Evolutionary conservation across 768 basidiomycete species (phyloP).

Genomic region (Trametes gibbosa): DNA sequence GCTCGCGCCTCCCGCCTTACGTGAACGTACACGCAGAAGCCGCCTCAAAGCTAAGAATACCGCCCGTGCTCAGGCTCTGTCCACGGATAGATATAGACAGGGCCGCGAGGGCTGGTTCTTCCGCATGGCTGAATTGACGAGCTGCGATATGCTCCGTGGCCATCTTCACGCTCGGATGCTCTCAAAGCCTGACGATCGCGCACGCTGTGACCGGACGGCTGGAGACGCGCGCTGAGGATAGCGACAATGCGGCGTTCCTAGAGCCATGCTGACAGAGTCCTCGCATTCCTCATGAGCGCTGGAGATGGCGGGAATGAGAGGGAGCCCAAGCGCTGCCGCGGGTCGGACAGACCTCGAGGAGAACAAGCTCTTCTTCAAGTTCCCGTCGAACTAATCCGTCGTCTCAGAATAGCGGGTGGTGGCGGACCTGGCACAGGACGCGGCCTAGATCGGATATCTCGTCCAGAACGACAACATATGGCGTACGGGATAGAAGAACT

Average conservation of each 20-base stretch:
- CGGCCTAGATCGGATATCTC: not conserved
- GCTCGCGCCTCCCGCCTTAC: not conserved
- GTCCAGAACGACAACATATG: not conserved
- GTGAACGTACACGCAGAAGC: not conserved
- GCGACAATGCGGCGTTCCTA: not conserved
- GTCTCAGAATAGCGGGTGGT: not conserved
- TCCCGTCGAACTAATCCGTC: not conserved
- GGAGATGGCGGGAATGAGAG: too few species aligned
- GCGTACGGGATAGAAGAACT: not conserved
- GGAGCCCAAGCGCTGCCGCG: too few species aligned
- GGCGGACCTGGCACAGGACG: too few species aligned
- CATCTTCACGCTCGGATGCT: not conserved
- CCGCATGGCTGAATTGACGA: not conserved
- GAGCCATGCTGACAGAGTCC: not conserved
- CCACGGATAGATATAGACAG: not conserved
- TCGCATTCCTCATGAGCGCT: too few species aligned
- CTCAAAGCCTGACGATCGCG: not conserved
- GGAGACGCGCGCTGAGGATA: not conserved
- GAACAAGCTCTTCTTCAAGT: too few species aligned
- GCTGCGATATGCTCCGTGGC: too few species aligned
- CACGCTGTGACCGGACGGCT: not conserved
- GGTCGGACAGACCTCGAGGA: too few species aligned
- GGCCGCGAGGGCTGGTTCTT: not conserved
- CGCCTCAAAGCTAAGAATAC: not conserved
- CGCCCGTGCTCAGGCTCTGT: not conserved